Base-by-base conservation (phyloP, 495 filamentous ascomycete species). In the Tetracladium setigerum region DNA sequence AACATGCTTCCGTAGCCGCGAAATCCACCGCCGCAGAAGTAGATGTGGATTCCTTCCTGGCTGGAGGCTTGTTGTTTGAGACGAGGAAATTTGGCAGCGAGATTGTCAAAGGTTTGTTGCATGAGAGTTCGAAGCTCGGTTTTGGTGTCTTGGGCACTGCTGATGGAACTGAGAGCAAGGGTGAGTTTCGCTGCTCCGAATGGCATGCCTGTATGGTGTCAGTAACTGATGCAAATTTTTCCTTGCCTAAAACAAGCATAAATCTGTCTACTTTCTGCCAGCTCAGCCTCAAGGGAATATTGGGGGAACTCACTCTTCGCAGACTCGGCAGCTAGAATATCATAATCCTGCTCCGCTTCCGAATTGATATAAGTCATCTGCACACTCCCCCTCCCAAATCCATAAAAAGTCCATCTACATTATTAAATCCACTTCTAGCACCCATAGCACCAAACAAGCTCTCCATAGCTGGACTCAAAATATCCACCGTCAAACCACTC, bases 361-460 rank as follows among this genome's bases (percentile, higher is more conserved):
- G 82, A 79, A 40, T 81, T 68, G 59, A 95, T 73, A 75, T 88
- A 95, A 6, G 86, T 88, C 67, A 95, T 81, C 66, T 96, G 90
- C 44, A 88, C 86, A 54, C 87, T 94, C 1, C 90, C 90, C 90
- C 90, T 2, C 90, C 90, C 0, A 96, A 74, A 59, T 96, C 90
- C 64, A 96, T 84, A 16, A 91, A 84, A 16, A 96, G 65, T 0
- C 87, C 84, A 42, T 72, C 65, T 4, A 87, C 80, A 22, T 70
- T 57, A 24, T 73, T 59, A 43, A 90, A 83, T 10, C 82, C 83
- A 51, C 85, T 89, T 24, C 88, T 81, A 16, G 92, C 82, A 1
- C 90, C 90, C 71, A 87, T 77, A 2, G 89, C 84, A 2, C 90
- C 90, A 24, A 95, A 77, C 17, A 84, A 64, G 1, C 87, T 89